Evolutionary conservation across 345 rosid genomes (phyloP).

Genomic region (Dovyalis caffra): DNA sequence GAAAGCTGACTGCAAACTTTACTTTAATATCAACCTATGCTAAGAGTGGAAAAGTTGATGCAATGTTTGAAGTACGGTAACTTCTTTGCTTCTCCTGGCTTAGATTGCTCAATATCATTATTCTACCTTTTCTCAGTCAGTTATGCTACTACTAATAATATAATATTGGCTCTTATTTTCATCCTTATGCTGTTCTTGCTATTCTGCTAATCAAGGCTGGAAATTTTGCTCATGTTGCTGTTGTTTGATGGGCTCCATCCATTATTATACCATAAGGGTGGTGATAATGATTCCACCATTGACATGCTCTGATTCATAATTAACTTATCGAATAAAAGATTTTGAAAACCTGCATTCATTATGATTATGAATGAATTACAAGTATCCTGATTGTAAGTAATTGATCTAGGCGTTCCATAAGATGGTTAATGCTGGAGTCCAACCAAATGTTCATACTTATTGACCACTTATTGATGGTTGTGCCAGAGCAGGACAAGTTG

Average conservation of each 20-base stretch:
- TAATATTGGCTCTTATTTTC: neutral
- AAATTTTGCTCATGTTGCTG: neutral
- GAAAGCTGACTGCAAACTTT: constrained; percentile 82
- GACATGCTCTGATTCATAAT: neutral
- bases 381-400: constrained; percentile 5
- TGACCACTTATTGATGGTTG: constrained; percentile 99
- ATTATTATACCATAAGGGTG: neutral
- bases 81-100: constrained; percentile 19
- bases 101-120: neutral
- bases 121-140: neutral
- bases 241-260: neutral
- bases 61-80: constrained; percentile 82
- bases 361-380: neutral
- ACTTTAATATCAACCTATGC: constrained; percentile 91
- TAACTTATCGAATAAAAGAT: neutral
- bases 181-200: neutral
- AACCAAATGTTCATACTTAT: constrained; percentile 86
- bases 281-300: neutral
- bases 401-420: constrained; percentile 74
- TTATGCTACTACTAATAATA: neutral
- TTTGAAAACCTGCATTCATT: neutral
- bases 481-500: constrained; percentile 73
- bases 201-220: neutral
- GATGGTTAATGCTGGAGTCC: constrained; percentile 89
- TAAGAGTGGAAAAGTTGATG: constrained; percentile 90